Base-by-base conservation (phyloP, 306 rosid genomes). In the Fragaria iinumae region DNA sequence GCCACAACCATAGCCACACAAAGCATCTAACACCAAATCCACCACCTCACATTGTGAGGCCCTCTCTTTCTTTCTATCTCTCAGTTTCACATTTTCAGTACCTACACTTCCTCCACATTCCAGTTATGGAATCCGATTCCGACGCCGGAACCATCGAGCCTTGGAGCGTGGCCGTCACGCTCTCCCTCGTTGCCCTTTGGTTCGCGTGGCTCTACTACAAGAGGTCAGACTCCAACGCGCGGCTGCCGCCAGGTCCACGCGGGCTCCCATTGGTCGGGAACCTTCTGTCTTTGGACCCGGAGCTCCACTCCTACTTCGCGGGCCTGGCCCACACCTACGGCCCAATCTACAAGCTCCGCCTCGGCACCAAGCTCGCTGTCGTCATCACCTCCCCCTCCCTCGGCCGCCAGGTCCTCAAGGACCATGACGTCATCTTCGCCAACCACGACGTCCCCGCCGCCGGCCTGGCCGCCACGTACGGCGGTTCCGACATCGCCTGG, bases 201-300 rank as follows among this genome's bases (percentile, higher is more conserved):
- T 80, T 2, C 44, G 27, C 72, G 6, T 74, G 82, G 67, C 12
- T 84, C 44, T 70, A 2, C 76, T 7, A 77, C 72, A 32, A 76
- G 71, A 44, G 78, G 59, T 23, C 80, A 53, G 17, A 27, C 14
- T 23, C 23, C 12, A 0, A 13, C 59, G 49, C 76, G n/a, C 64
- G 41, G 4, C 55, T 79, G 1, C 97, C 97, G 3, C 96, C 98
- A 0, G 94, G 95, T 2, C 98, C 96, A 0, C 36, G 39, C 14
- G n/a, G 93, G 50, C 76, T 91, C n/a, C 98, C 98, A 0, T 13
- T 94, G 11, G 41, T 91, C 25, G 96, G 93, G 0, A 91, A 90
- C 80, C 93, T 91, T 12, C 89, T 87, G 1, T 86, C 89, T 10
- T 86, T 94, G 0, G 81, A 89, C 13, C 93, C 98, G 7, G 88